These are phyloP conservation scores for Cryphonectria japonica DNA, from an alignment of 2,329 filamentous ascomycete genomes.

Conservation along the genomic window DNA sequence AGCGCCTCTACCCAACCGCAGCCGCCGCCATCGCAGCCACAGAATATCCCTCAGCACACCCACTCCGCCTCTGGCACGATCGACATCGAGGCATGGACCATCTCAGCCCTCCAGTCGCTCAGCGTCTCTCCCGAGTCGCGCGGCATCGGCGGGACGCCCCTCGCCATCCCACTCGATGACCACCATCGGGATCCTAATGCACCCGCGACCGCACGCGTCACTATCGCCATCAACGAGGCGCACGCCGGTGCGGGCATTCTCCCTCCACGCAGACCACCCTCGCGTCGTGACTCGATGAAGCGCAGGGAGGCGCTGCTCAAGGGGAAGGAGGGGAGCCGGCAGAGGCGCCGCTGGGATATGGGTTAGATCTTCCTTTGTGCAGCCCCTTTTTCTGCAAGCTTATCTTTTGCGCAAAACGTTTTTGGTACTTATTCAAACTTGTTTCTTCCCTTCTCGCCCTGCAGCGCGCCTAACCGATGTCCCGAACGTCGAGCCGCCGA, in stretches of 20 bases:
- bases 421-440: neutral
- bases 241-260: conserved; percentile 36
- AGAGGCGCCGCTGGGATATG: conserved; percentile 93
- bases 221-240: conserved; percentile 32
- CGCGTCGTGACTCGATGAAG: conserved; percentile 57
- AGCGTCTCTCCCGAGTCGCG: conserved; percentile 59
- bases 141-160: conserved; percentile 58
- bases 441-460: neutral
- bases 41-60: conserved; percentile 32
- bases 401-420: neutral
- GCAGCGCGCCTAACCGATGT: conserved; percentile 84
- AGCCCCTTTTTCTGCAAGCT: neutral
- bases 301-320: conserved; percentile 77
- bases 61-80: conserved; percentile 43
- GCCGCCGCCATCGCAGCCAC: conserved; percentile 22
- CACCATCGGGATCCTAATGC: conserved; percentile 37
- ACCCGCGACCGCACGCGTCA: conserved; percentile 29
- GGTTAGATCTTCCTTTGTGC: conserved; percentile 55
- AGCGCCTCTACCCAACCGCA: conserved; percentile 1
- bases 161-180: conserved; percentile 79
- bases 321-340: conserved; percentile 87
- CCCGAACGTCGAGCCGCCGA: conserved; percentile 81
- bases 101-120: conserved; percentile 59
- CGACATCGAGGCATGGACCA: conserved; percentile 71
- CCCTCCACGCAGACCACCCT: conserved; percentile 49